Percentiles rank a stretch among this genome's conserved stretches.
Evolutionary conservation across 257 asterid genomes (phyloP).

Genomic region (Cordia subcordata): DNA sequence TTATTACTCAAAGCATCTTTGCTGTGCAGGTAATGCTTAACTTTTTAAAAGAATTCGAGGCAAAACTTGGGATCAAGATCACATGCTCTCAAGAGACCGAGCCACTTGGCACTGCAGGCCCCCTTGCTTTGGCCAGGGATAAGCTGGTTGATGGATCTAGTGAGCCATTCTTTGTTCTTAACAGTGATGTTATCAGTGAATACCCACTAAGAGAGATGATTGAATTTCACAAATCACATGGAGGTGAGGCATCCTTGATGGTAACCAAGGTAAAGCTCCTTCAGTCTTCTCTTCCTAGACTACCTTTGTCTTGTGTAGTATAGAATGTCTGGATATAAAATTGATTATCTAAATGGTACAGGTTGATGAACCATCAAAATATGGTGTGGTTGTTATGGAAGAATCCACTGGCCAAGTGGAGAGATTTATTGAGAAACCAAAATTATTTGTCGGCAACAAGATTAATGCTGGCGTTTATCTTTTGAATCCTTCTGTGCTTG

Average conservation of each 20-base stretch:
- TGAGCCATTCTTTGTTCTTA: constrained; percentile 79
- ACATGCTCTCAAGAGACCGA: constrained; percentile 84
- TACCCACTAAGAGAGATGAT: constrained; percentile 74
- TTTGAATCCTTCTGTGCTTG: constrained; percentile 60
- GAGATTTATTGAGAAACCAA: constrained; percentile 77
- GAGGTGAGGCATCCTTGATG: constrained; percentile 80
- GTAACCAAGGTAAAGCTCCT: constrained; percentile 46
- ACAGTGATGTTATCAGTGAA: constrained; percentile 79
- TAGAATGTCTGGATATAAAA: not conserved
- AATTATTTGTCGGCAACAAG: constrained; percentile 67
- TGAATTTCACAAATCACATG: constrained; percentile 72
- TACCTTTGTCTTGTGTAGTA: not conserved
- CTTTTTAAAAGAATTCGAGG: constrained; percentile 72
- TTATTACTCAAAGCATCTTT: not conserved
- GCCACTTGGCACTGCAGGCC: constrained; percentile 97
- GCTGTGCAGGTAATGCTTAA: constrained; percentile 59
- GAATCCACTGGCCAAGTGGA: constrained; percentile 69
- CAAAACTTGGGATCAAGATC: constrained; percentile 72
- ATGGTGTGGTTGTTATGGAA: constrained; percentile 67
- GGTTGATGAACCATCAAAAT: constrained; percentile 83
- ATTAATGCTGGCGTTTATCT: constrained; percentile 80
- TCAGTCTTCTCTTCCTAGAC: not conserved
- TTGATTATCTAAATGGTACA: constrained; percentile 17
- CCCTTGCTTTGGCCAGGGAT: constrained; percentile 85
- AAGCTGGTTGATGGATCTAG: constrained; percentile 57